phyloP scores from a whole-genome alignment of 2,329 filamentous ascomycete genomes.

The Cryoendolithus antarcticus region DNA sequence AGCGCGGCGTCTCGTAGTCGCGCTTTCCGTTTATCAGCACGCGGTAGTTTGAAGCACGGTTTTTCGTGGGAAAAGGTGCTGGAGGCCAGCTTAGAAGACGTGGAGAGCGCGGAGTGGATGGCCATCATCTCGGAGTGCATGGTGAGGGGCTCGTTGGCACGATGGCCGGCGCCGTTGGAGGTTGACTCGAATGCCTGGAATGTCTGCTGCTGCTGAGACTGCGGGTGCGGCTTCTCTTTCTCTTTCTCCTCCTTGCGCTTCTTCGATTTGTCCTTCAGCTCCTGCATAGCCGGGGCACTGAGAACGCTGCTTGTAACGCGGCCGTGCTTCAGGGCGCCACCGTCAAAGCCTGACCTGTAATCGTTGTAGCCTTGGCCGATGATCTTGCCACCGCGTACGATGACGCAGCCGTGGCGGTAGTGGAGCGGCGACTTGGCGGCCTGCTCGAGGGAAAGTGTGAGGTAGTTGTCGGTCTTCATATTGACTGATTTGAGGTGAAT shows the following conservation, averaged over 20 bases:
- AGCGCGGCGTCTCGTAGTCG: slow-evolving; percentile 31
- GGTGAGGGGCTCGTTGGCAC: slow-evolving; percentile 32
- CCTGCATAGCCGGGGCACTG: slow-evolving; percentile 26
- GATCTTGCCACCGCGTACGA: slow-evolving; percentile 42
- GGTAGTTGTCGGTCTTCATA: slow-evolving; percentile 37
- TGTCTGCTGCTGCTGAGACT: slow-evolving; percentile 14
- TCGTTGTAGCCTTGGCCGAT: slow-evolving; percentile 42
- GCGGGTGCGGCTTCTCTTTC: slow-evolving; percentile 21
- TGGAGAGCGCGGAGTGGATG: slow-evolving; percentile 37
- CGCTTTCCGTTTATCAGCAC: slow-evolving; percentile 36
- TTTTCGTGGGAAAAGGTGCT: slow-evolving; percentile 35
- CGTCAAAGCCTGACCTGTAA: slow-evolving; percentile 37
- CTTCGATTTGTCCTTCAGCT: slow-evolving; percentile 26
- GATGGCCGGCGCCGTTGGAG: slow-evolving; percentile 23
- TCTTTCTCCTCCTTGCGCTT: slow-evolving; percentile 22
- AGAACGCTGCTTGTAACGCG: slow-evolving; percentile 23
- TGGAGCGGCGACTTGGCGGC: slow-evolving; percentile 38
- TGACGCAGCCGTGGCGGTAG: slow-evolving; percentile 39
- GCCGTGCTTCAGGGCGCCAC: slow-evolving; percentile 38
- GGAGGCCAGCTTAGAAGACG: slow-evolving; percentile 32
- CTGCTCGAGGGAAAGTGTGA: slow-evolving; percentile 41
- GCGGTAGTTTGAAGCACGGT: slow-evolving; percentile 38
- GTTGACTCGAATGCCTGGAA: slow-evolving; percentile 30
- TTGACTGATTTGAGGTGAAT: slow-evolving; percentile 5
- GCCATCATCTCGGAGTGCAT: slow-evolving; percentile 48